These are phyloP conservation scores for Diaporthe sp. DNA, from an alignment of 2,329 filamentous ascomycete genomes.

Conservation along the genomic window DNA sequence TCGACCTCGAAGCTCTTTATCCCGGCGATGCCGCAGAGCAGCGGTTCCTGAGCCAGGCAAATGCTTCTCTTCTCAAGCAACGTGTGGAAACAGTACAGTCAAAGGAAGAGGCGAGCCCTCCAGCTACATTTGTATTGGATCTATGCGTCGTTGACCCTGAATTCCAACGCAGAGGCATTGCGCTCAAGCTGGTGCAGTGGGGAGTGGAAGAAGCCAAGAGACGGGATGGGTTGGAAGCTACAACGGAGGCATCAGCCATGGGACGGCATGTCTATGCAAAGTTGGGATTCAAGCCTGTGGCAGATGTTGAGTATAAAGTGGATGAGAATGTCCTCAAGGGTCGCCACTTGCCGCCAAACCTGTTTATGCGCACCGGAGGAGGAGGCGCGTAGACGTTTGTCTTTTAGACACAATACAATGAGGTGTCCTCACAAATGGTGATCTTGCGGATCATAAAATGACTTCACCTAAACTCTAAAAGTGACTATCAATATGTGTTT, in stretches of 20 bases:
- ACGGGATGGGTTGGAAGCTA: conserved; percentile 57
- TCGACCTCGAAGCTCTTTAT: conserved; percentile 55
- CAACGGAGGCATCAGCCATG: conserved; percentile 64
- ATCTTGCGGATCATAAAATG: not conserved
- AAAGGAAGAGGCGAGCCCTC: conserved; percentile 54
- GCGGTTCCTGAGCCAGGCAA: conserved; percentile 61
- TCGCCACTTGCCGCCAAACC: conserved; percentile 56
- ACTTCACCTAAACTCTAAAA: not conserved
- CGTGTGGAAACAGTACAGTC: conserved; percentile 58
- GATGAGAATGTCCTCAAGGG: conserved; percentile 57
- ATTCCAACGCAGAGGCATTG: conserved; percentile 66
- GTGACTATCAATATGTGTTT: not conserved
- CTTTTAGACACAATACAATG: not conserved
- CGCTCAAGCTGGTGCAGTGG: conserved; percentile 61
- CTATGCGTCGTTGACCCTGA: conserved; percentile 66
- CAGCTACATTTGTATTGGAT: conserved; percentile 65
- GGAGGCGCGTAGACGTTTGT: not conserved
- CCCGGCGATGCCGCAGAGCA: conserved; percentile 60
- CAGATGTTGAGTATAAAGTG: conserved; percentile 58
- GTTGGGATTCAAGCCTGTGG: conserved; percentile 59
- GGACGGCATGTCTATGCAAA: conserved; percentile 62
- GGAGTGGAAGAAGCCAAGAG: conserved; percentile 60
- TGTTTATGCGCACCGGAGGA: conserved; percentile 61
- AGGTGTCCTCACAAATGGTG: not conserved
- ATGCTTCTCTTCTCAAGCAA: conserved; percentile 58